These are phyloP conservation scores for Leptographium wingfieldii DNA, from an alignment of 2,329 filamentous ascomycete genomes.

Conservation along the genomic window DNA sequence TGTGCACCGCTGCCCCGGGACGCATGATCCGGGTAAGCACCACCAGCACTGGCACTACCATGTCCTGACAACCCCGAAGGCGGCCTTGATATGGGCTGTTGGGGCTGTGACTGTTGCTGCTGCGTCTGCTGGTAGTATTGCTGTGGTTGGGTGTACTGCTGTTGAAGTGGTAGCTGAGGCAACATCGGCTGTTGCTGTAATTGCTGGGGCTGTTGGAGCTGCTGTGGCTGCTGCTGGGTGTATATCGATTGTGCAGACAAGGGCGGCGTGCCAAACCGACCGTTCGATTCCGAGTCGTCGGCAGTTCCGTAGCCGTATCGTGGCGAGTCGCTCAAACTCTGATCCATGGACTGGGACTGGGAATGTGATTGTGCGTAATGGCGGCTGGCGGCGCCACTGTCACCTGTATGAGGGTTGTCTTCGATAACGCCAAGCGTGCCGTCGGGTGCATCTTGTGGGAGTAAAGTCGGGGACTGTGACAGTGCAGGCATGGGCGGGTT, in stretches of 20 bases:
- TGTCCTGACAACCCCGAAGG: constrained; percentile 39
- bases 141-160: neutral
- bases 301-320: constrained; percentile 14
- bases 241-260: neutral
- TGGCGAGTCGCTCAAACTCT: constrained; percentile 28
- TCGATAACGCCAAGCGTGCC: constrained; percentile 39
- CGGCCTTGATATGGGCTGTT: constrained; percentile 36
- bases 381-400: constrained; percentile 12
- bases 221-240: constrained; percentile 3
- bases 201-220: neutral
- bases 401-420: constrained; percentile 29
- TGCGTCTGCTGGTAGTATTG: constrained; percentile 11
- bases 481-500: constrained; percentile 17
- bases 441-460: constrained; percentile 28
- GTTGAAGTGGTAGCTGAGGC: constrained; percentile 6
- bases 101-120: constrained; percentile 28
- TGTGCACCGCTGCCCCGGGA: constrained; percentile 27
- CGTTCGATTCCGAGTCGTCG: constrained; percentile 19
- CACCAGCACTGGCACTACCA: constrained; percentile 23
- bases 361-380: constrained; percentile 35
- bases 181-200: neutral
- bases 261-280: constrained; percentile 10
- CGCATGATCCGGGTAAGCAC: constrained; percentile 31
- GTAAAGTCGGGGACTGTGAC: constrained; percentile 6
- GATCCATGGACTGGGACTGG: constrained; percentile 38